Evolutionary conservation across 2,329 filamentous ascomycete species (phyloP).

Genomic region (Calycina herbarum): DNA sequence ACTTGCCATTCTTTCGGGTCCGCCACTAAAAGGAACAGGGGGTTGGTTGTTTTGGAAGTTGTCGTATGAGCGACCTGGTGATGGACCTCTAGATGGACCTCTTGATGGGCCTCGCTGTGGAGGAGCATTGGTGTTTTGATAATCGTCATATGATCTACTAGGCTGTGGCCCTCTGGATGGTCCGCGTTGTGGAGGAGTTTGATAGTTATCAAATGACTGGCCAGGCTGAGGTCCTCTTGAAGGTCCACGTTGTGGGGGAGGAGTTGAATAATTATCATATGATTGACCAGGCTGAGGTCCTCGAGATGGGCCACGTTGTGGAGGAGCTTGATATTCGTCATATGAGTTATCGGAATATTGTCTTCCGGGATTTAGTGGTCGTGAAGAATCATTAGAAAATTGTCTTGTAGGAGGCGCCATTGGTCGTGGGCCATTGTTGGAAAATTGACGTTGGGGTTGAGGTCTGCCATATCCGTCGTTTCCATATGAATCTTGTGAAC

Average conservation of each 20-base stretch:
- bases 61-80: conserved; percentile 12
- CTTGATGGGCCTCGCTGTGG: conserved; percentile 11
- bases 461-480: conserved; percentile 24
- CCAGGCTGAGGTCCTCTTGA: neutral
- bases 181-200: neutral
- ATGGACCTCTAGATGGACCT: conserved; percentile 15
- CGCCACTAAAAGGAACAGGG: conserved; percentile 12
- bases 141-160: conserved; percentile 22
- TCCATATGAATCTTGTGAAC: conserved; percentile 26
- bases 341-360: conserved; percentile 29
- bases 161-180: conserved; percentile 26
- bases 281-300: conserved; percentile 12
- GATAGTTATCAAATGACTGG: neutral
- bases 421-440: conserved; percentile 25
- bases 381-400: conserved; percentile 29
- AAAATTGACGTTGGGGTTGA: conserved; percentile 26
- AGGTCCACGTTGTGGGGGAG: conserved; percentile 2
- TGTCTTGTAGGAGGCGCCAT: conserved; percentile 26
- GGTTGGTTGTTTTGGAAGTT: neutral
- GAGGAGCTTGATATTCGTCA: conserved; percentile 20
- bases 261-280: conserved; percentile 6
- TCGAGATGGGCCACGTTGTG: conserved; percentile 9
- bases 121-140: conserved; percentile 12
- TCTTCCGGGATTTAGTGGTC: conserved; percentile 26
- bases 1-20: conserved; percentile 28